phyloP scores from a whole-genome alignment of 108 stramenopile genomes.

The Nannochloropsis gaditana region DNA sequence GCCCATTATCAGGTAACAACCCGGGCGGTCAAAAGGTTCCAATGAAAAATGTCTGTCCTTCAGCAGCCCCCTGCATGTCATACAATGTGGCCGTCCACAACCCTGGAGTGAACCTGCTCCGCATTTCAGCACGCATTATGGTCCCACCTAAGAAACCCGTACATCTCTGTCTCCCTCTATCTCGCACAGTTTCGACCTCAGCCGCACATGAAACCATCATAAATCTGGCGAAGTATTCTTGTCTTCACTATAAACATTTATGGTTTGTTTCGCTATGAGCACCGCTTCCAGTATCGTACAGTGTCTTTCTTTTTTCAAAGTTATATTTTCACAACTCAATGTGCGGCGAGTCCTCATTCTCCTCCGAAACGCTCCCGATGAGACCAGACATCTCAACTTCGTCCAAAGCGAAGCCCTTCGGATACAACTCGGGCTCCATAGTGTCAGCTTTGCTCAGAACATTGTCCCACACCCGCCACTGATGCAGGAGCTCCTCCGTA shows the following conservation, averaged over 20 bases:
- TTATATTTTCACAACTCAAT: neutral
- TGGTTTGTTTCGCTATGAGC: neutral
- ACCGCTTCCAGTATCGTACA: neutral
- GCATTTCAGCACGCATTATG: too few species aligned
- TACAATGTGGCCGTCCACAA: too few species aligned
- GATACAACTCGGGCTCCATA: neutral
- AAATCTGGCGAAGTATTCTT: too few species aligned
- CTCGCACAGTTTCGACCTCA: too few species aligned
- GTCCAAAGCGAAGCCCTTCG: neutral
- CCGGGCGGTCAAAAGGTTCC: too few species aligned
- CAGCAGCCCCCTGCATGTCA: too few species aligned
- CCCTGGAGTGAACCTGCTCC: too few species aligned
- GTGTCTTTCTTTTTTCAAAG: neutral
- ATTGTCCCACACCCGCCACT: conserved; percentile 8
- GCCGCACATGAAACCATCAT: too few species aligned
- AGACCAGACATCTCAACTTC: neutral
- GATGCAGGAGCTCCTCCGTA: neutral
- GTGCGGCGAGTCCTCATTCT: neutral
- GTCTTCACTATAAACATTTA: neutral
- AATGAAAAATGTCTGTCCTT: too few species aligned
- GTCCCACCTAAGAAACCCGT: too few species aligned
- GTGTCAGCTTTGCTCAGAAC: neutral
- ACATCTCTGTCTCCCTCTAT: too few species aligned
- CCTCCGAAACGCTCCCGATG: neutral
- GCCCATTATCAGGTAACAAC: too few species aligned